Base-by-base conservation (phyloP, 139 green algal genomes). In the Tetraselmis striata region DNA sequence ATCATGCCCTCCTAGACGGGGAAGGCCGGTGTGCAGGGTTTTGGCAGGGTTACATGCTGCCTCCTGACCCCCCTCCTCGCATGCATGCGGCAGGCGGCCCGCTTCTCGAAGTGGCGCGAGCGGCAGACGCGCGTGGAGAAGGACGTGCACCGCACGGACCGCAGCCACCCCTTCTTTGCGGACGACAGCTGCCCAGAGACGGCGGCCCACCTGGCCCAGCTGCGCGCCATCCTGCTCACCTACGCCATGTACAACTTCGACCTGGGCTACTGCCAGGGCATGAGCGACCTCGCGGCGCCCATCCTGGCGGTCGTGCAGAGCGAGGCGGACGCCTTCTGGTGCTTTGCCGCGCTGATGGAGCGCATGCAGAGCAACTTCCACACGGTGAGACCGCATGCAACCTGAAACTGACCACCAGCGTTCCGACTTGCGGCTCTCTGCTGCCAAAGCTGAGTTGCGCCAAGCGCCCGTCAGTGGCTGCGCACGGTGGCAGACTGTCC, bases 181-280 rank as follows among this genome's bases (percentile, higher is more conserved):
- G 76, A 59, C 1, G 88, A 95, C 32, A 32, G 85, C n/a, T 77
- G 86, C 77, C 58, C 83, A 58, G 78, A 81, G n/a, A 75, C 79
- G 2, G 5, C 59, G 2, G 81, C 76, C 45, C 45, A 67, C 45
- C 85, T 92, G 82, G 29, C 29, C 1, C 78, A 82, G 77, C 80
- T 95, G 77, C 85, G 88, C 22, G 76, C 79, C 67, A 87, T 95
- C 29, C 88, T 95, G 78, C 89, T 96, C 25, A 90, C 88, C 1
- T 96, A 98, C 83, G 74, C 87, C 28, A 87, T 95, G 83, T 98
- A 92, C 90, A 97, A 98, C 86, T 92, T 92, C 32, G 93, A 98
- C 85, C 86, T 98, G 58, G 91, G 94, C 22, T 98, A 98, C 83
- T 95, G 88, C 83, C 95, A 98, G 88, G 94, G 94, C 59, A 98